Conservation (phyloP, 164 flowering plant genomes). For the Buxus sempervirens region DNA sequence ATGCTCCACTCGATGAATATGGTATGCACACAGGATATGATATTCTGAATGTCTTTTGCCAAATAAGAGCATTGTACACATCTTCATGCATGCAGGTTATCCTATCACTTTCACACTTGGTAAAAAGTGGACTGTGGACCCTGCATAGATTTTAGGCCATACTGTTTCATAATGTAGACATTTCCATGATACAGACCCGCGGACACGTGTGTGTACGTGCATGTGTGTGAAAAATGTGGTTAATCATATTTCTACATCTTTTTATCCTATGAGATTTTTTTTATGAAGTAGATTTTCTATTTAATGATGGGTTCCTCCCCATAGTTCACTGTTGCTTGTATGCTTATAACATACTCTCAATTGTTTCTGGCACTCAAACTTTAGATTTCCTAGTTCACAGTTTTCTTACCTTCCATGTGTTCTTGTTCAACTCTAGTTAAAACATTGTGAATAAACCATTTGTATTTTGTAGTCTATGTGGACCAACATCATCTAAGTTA, state of each 20-base stretch:
- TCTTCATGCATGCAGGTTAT: too few relatives aligned
- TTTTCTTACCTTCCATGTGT: background rate
- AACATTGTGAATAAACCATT: background rate
- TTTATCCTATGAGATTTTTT: background rate
- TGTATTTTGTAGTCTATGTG: background rate
- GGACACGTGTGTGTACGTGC: background rate
- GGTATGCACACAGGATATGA: constrained; percentile 42
- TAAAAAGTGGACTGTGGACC: too few relatives aligned
- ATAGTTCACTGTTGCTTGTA: background rate
- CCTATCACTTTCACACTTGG: too few relatives aligned
- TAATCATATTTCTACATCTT: background rate
- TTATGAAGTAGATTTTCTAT: background rate
- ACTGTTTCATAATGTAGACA: background rate
- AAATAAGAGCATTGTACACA: too few relatives aligned
- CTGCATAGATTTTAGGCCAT: background rate
- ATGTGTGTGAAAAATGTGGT: background rate
- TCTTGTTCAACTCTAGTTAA: background rate
- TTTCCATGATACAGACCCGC: background rate
- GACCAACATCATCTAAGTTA: background rate
- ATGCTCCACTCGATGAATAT: constrained; percentile 97
- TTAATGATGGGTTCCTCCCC: constrained; percentile 1
- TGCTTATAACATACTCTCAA: background rate
- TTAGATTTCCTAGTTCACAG: background rate
- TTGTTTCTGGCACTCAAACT: background rate
- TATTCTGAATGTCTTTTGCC: background rate